Evolutionary conservation across 345 rosid species (phyloP).

Genomic region (Citrus sinensis): DNA sequence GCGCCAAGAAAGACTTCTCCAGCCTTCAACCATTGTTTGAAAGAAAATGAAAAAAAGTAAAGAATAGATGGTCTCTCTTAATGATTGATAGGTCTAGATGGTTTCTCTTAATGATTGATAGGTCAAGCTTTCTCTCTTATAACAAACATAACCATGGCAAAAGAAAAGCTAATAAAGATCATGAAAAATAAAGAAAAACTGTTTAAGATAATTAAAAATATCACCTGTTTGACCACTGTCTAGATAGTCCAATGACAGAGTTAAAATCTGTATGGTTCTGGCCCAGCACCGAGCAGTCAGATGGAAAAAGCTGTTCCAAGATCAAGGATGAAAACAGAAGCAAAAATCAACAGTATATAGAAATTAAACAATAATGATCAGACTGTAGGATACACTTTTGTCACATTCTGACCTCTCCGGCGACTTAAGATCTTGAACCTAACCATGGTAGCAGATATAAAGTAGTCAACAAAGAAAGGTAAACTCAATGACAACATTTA

Average conservation of each 20-base stretch:
- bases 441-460: conserved; percentile 20
- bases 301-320: conserved; percentile 43
- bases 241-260: conserved; percentile 65
- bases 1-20: background rate
- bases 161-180: background rate
- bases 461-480: conserved; percentile 19
- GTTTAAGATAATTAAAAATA: background rate
- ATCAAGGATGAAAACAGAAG: conserved; percentile 50
- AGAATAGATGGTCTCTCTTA: background rate
- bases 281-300: conserved; percentile 36
- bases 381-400: conserved; percentile 59
- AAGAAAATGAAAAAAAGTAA: too few species aligned
- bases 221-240: conserved; percentile 73
- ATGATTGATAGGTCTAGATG: background rate
- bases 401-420: conserved; percentile 47
- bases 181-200: background rate
- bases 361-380: background rate
- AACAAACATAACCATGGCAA: background rate
- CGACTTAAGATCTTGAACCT: conserved; percentile 77
- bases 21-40: background rate
- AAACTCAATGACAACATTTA: conserved; percentile 11
- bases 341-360: conserved; percentile 6
- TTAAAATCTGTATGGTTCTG: conserved; percentile 45
- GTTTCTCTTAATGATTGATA: background rate
- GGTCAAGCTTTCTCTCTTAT: background rate